phyloP scores from a whole-genome alignment of 129 eudicot species.

The Solidago caesia region DNA sequence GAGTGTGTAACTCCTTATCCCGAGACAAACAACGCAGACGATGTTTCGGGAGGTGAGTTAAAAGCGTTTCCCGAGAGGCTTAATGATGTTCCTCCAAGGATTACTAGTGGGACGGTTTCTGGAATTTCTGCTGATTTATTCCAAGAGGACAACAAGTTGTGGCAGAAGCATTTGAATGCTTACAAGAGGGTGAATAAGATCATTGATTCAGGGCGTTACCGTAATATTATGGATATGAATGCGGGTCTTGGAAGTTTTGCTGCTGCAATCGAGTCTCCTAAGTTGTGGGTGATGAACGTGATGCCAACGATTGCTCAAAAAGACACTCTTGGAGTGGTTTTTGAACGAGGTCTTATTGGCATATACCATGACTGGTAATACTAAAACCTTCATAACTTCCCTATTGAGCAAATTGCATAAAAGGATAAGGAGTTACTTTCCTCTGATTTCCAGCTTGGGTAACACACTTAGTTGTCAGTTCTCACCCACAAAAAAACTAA shows the following conservation, averaged over 20 bases:
- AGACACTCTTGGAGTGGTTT: slow-evolving; percentile 57
- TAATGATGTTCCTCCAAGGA: slow-evolving; percentile 52
- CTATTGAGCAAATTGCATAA: not conserved
- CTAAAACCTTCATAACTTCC: not conserved
- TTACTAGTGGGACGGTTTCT: slow-evolving; percentile 45
- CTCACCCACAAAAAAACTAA: not conserved
- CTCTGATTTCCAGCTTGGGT: not conserved
- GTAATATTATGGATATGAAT: slow-evolving; percentile 73
- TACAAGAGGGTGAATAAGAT: slow-evolving; percentile 61
- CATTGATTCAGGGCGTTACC: slow-evolving; percentile 61
- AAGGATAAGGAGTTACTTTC: not conserved
- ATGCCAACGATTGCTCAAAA: slow-evolving; percentile 57
- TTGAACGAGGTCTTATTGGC: slow-evolving; percentile 63
- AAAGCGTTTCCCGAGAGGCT: slow-evolving; percentile 61
- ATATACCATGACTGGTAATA: slow-evolving; percentile 67
- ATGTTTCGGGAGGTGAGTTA: slow-evolving; percentile 58
- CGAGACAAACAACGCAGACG: slow-evolving; percentile 40
- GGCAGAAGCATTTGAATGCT: slow-evolving; percentile 63
- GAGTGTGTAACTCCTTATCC: slow-evolving; percentile 55
- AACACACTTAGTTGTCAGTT: not conserved
- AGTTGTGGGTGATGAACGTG: slow-evolving; percentile 69
- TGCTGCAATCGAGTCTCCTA: slow-evolving; percentile 59
- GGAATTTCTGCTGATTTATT: slow-evolving; percentile 56
- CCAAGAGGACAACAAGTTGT: slow-evolving; percentile 48
- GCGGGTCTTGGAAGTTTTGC: slow-evolving; percentile 76